Base-by-base conservation (phyloP, 2,329 filamentous ascomycete genomes). In the Proliferodiscus dingleyae region DNA sequence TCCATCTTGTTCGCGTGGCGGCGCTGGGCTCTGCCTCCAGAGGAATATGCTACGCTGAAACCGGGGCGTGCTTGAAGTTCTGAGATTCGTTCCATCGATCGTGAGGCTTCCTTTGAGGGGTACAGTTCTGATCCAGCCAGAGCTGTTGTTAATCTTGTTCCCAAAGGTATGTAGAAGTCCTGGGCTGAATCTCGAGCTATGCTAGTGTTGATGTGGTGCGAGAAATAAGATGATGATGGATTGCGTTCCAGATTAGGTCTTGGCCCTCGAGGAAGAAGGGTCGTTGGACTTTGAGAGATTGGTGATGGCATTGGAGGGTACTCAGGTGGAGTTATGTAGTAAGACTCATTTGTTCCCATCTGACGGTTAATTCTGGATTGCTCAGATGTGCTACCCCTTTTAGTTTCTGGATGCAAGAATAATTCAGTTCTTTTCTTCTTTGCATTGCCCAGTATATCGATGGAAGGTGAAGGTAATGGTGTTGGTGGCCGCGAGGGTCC, bases 11-110 rank as follows among this genome's bases (percentile, higher is more conserved):
- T 47, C 13, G 48, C 40, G 0, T 51, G 50, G 21, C 52, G 43
- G 26, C 59, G 54, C 21, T 38, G 39, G 1, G 57, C 50, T 2
- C 57, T 13, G 32, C 57, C 53, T 18, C 56, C 56, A 3, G 45
- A 50, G 5, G 53, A 53, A 26, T 28, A 9, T 16, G n/a, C 9
- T 15, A 15, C 11, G 16, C 5, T 30, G 16, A 15, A 30, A 30
- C 13, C 29, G 8, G 29, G 29, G 2, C 11, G 5, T 15, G 3
- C 8, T 4, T n/a, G 16, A 8, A 2, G 32, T 18, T 34, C 16
- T 7, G 16, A 10, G 4, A 3, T 4, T 8, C 9, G 10, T 21
- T 34, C n/a, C 15, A 18, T 18, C 6, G 16, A 34, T 34, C n/a
- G 11, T 19, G 32, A 9, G 16, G 13, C 29, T 11, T 30, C 29